Conservation (phyloP, 805 yeast species). For the Kodamaea kakaduensis region DNA sequence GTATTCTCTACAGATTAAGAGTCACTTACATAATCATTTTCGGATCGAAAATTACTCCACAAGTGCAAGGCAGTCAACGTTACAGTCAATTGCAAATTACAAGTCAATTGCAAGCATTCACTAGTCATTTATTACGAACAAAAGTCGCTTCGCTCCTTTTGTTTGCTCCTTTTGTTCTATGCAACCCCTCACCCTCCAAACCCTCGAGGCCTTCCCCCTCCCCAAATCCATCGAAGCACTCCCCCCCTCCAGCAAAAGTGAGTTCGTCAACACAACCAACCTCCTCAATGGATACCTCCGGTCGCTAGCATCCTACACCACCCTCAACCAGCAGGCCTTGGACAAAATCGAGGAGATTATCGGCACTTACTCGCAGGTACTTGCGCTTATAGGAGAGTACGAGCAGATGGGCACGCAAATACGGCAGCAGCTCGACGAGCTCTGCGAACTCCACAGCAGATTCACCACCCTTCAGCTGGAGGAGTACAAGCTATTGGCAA, state of each 20-base stretch:
- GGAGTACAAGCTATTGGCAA: constrained; percentile 37
- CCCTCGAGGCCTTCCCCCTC: constrained; percentile 21
- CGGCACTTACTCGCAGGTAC: constrained; percentile 2
- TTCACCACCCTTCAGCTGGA: constrained; percentile 32
- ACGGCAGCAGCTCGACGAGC: constrained; percentile 18
- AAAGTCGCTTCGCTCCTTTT: not conserved
- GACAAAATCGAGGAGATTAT: constrained; percentile 9
- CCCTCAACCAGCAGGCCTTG: constrained; percentile 4
- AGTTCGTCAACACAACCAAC: constrained; percentile 26
- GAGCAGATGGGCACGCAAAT: constrained; percentile 19
- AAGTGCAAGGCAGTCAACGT: not conserved
- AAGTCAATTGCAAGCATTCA: not conserved
- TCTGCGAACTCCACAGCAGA: constrained; percentile 27
- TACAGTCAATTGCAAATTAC: not conserved
- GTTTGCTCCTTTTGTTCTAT: not conserved
- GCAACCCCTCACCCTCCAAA: constrained; percentile 9
- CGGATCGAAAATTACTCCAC: not conserved
- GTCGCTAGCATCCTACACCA: constrained; percentile 19
- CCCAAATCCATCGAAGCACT: constrained; percentile 28
- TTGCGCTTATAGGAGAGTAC: constrained; percentile 24
- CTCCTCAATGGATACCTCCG: constrained; percentile 31
- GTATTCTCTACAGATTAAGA: too few species aligned
- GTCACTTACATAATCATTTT: not conserved
- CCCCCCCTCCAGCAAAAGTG: constrained; percentile 24
- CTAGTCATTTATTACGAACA: constrained; percentile 2